Evolutionary conservation across 1,284 basidiomycete genomes (phyloP), one percentile per base, ranked within the genome.

Genomic region (Gomphus sp.): DNA sequence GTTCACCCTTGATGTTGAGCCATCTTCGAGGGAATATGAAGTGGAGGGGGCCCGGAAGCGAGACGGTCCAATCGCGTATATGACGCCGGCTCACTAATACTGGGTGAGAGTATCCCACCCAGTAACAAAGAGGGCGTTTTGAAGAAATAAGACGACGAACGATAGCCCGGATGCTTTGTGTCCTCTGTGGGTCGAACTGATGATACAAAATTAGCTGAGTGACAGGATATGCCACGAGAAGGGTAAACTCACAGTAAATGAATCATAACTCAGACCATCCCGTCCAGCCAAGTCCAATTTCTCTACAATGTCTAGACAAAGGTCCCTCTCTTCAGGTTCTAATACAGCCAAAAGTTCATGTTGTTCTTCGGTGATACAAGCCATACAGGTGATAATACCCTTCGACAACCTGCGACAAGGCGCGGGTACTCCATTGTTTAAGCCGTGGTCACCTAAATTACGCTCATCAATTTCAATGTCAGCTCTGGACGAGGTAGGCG

Each of bases 1-100:
- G 78, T 16, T 69, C 66, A 1, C 91, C 91, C 52, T 73, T 74
- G 55, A 91, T 80, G 68, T 90, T 85, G 45, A 88, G 69, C 91
- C 91, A 93, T 28, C 87, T 79, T 49, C 89, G 76, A 36, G 90
- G 89, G 59, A 55, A 62, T 25, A 82, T 64, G 31, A 47, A 37
- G 10, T 43, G 52, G 1, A 41, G 39, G 5, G 52, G 45, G 49
- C 76, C 71, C 3, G 75, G 78, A n/a, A 82, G 70, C 6, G 71
- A 66, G 34, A 88, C 79, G 0, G 81, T 78, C 89, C 89, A 92
- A 14, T 73, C 62, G 33, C 68, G 66, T 63, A 67, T 62, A 84
- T 72, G 41, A 89, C 69, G n/a, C 74, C 67, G 37, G 79, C 69
- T 14, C 68, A 68, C 39, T 76, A 73, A 66, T 16, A 59, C 58